Base-by-base conservation (phyloP, 768 basidiomycete genomes). In the Trametes elegans region DNA sequence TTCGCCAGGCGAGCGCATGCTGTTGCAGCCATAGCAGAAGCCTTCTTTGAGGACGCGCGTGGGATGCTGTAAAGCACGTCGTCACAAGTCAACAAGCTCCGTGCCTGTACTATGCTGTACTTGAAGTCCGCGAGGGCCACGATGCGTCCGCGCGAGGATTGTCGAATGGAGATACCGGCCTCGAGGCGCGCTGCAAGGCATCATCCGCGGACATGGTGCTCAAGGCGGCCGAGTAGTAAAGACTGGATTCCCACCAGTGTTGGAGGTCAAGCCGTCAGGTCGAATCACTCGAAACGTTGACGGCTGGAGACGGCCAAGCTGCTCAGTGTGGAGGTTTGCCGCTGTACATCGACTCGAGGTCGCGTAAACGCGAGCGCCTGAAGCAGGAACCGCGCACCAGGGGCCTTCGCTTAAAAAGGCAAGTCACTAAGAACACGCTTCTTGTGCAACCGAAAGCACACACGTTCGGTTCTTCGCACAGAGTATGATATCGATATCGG, bases 141-240 rank as follows among this genome's bases (percentile, higher is more conserved):
- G 56, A 51, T 46, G 44, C 32, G 9, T 29, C 14, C 52, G n/a
- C n/a, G 35, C 21, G 19, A 26, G 27, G 14, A 28, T 27, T 23
- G 23, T 51, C 44, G 55, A 41, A 41, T 57, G 43, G 28, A 48
- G 51, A 38, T 59, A 62, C 34, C 55, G 46, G 58, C 61, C 58
- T 59, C 55, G 58, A 62, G 61, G 61, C 61, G 11, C 18, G 21
- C 5, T 34, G 28, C 27, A 43, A n/a, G 31, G 48, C 18, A 18
- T 18, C 26, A 9, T 51, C 47, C 45, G 34, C 50, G 46, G 29
- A 36, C 29, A 19, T 19, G 27, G 36, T 18, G 4, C 28, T 46
- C 19, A 19, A 31, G 28, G 34, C 46, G 4, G 28, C 26, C 42
- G 28, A 19, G 24, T 14, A 27, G 28, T 13, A 41, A 18, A 6